These are phyloP conservation scores for Cordia subcordata DNA, from an alignment of 257 asterid genomes.

Conservation along the genomic window DNA sequence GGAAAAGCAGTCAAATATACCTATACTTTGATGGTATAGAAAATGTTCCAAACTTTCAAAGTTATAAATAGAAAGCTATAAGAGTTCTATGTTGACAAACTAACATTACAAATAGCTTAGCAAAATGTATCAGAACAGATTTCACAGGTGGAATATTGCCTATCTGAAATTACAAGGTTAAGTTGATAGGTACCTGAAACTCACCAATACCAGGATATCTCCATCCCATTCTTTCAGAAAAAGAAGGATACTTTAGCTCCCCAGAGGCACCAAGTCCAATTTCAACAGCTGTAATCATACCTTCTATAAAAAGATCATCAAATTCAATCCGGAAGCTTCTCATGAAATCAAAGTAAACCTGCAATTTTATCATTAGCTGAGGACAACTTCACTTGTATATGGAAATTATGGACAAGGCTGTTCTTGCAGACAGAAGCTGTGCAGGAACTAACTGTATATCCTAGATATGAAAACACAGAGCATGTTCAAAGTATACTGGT, in stretches of 20 bases:
- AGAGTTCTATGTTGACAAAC: too few relatives aligned
- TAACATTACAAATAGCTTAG: too few relatives aligned
- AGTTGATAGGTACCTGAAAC: constrained; percentile 59
- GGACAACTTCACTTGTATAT: too few relatives aligned
- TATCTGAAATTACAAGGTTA: background rate
- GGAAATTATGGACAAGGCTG: too few relatives aligned
- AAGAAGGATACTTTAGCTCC: constrained; percentile 73
- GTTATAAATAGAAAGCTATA: too few relatives aligned
- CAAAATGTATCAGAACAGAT: background rate
- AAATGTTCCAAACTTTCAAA: too few relatives aligned
- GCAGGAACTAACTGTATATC: too few relatives aligned
- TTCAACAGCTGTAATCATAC: constrained; percentile 63
- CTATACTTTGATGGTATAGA: too few relatives aligned
- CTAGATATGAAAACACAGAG: too few relatives aligned
- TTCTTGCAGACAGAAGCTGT: too few relatives aligned
- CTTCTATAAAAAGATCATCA: constrained; percentile 56
- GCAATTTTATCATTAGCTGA: constrained; percentile 12
- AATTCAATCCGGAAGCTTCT: constrained; percentile 77
- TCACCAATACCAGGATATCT: constrained; percentile 83
- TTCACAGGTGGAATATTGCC: background rate
- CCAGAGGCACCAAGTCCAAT: constrained; percentile 76
- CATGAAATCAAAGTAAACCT: constrained; percentile 75
- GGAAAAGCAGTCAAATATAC: too few relatives aligned
- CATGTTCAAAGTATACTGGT: too few relatives aligned
- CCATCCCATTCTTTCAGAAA: constrained; percentile 78